Evolutionary conservation across 2,329 filamentous ascomycete species (phyloP), one percentile per base, ranked within the genome.

Genomic region (Xylaria sp.): DNA sequence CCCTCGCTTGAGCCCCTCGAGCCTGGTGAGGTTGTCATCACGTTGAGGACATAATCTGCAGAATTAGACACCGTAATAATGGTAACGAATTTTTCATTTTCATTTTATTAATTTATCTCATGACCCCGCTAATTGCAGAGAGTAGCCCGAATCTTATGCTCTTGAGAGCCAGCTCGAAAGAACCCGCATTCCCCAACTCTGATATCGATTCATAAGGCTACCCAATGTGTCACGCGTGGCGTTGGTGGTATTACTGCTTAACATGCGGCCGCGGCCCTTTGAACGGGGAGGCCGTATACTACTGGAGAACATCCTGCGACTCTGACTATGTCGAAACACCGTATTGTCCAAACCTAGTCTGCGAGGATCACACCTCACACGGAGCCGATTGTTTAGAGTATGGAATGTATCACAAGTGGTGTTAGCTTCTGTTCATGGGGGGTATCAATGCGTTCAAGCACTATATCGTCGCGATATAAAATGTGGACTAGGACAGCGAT

Each of bases 171-270:
- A 5, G 39, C 41, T 34, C 23, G 43, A 60, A 39, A 45, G n/a
- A 50, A 57, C 5, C 45, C 25, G 20, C 45, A 41, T 18, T 20
- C 34, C n/a, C 20, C 62, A 53, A 41, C 39, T 45, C 39, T 45
- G 36, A 55, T 1, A 18, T 45, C 25, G 46, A 50, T 13, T 41
- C 43, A 41, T 43, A 46, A 60, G 30, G 9, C 41, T 55, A 64
- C 59, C 45, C 28, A 20, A 73, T 73, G 72, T 72, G 72, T 66
- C 67, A 72, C 57, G 72, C 72, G 34, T 73, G 72, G 72, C 72
- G 72, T 32, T 75, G 74, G 73, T 72, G 67, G 65, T 74, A 71
- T 52, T 75, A 71, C 41, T 75, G 73, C 64, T 34, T 70, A 30
- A 63, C 59, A 25, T 75, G 73, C 46, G 72, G 72, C 39, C 70